phyloP scores from a whole-genome alignment of 2,329 filamentous ascomycete species.

The Colletotrichum orchidophilum region DNA sequence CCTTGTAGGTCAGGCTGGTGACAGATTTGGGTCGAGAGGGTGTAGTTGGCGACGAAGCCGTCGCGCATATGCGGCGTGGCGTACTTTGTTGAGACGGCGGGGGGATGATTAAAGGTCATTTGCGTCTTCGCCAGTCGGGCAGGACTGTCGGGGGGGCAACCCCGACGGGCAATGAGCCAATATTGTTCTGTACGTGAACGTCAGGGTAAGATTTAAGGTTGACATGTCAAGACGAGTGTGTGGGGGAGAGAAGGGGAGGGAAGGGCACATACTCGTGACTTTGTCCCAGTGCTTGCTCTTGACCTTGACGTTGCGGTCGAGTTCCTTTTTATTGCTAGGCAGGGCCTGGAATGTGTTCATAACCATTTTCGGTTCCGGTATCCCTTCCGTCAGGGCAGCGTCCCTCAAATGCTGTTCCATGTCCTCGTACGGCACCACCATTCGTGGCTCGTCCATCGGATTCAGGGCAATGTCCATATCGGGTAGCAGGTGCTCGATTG shows the following conservation, averaged over 20 bases:
- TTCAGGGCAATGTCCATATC: slow-evolving; percentile 76
- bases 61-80: slow-evolving; percentile 59
- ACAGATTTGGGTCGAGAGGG: slow-evolving; percentile 69
- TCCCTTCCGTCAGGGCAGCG: slow-evolving; percentile 57
- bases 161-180: slow-evolving; percentile 66
- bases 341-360: slow-evolving; percentile 54
- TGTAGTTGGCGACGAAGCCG: slow-evolving; percentile 71
- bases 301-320: slow-evolving; percentile 45
- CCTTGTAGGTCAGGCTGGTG: slow-evolving; percentile 71
- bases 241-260: background rate
- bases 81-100: slow-evolving; percentile 55
- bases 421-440: slow-evolving; percentile 72
- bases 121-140: slow-evolving; percentile 59
- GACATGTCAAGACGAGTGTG: background rate
- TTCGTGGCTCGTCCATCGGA: slow-evolving; percentile 72
- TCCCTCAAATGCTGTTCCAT: slow-evolving; percentile 63
- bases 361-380: slow-evolving; percentile 55
- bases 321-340: slow-evolving; percentile 47
- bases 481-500: slow-evolving; percentile 65
- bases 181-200: slow-evolving; percentile 53
- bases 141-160: slow-evolving; percentile 70
- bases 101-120: slow-evolving; percentile 54
- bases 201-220: background rate
- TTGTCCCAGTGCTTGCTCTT: slow-evolving; percentile 58
- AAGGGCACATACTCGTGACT: slow-evolving; percentile 52